Conservation (phyloP, 805 yeast genomes). For the Ogataea trehalophila region DNA sequence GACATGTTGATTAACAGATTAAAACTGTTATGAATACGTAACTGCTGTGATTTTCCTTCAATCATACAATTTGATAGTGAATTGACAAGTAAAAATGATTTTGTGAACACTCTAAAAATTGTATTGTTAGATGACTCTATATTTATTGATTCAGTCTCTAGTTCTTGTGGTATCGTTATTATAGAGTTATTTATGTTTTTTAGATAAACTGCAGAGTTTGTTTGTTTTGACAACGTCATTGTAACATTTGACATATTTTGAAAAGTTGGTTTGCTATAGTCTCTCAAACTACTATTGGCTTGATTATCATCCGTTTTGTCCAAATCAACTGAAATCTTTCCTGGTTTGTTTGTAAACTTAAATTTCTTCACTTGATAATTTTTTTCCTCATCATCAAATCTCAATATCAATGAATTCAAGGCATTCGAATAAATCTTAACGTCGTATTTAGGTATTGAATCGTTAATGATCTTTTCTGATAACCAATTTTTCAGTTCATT, state of each 20-base stretch:
- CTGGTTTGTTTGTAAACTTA: slow-evolving; percentile 18
- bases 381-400: slow-evolving; percentile 18
- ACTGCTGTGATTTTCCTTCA: slow-evolving; percentile 21
- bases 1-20: slow-evolving; percentile 10
- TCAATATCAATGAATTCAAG: slow-evolving; percentile 15
- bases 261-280: slow-evolving; percentile 8
- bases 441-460: slow-evolving; percentile 22
- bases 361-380: slow-evolving; percentile 14
- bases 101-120: slow-evolving; percentile 12
- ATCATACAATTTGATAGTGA: slow-evolving; percentile 10
- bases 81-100: slow-evolving; percentile 19
- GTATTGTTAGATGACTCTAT: slow-evolving; percentile 13
- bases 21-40: slow-evolving; percentile 21
- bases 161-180: slow-evolving; percentile 7
- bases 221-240: not conserved
- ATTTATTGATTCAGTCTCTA: slow-evolving; percentile 16
- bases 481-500: slow-evolving; percentile 17
- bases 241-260: not conserved
- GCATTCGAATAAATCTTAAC: slow-evolving; percentile 16
- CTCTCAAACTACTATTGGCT: not conserved
- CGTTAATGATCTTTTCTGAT: slow-evolving; percentile 5
- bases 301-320: not conserved
- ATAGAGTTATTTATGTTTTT: slow-evolving; percentile 7
- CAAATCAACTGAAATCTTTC: too few relatives aligned
- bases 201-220: slow-evolving; percentile 6